Conservation (phyloP, 768 basidiomycete genomes). For the Trametopsis cervina region DNA sequence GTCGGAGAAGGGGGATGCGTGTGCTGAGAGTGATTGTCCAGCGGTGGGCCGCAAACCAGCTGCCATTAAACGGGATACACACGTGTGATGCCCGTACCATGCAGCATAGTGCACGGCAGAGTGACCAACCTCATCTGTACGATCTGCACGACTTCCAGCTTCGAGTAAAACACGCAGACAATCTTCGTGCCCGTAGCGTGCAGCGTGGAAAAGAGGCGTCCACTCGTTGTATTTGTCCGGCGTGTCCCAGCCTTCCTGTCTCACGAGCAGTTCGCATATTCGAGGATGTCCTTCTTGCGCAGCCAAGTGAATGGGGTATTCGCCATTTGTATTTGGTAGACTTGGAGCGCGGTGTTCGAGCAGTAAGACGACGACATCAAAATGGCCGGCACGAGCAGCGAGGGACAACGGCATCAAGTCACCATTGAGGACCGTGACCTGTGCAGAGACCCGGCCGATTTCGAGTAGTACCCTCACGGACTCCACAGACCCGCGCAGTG, state of each 20-base stretch:
- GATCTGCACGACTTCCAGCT: slow-evolving; percentile 71
- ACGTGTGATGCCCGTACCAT: slow-evolving; percentile 85
- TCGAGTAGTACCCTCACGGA: slow-evolving; percentile 82
- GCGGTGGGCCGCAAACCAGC: slow-evolving; percentile 22
- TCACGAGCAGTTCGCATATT: slow-evolving; percentile 73
- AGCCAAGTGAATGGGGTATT: slow-evolving; percentile 94
- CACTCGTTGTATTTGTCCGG: slow-evolving; percentile 98
- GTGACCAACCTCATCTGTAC: slow-evolving; percentile 78
- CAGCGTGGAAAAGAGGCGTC: slow-evolving; percentile 95
- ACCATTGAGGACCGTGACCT: slow-evolving; percentile 47
- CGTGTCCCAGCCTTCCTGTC: slow-evolving; percentile 72
- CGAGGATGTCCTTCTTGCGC: slow-evolving; percentile 85
- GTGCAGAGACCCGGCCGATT: slow-evolving; percentile 58
- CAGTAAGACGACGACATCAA: slow-evolving; percentile 73
- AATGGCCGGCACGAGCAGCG: slow-evolving; percentile 85
- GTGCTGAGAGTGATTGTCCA: slow-evolving; percentile 19
- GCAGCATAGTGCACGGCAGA: slow-evolving; percentile 90
- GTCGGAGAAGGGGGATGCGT: slow-evolving; percentile 16
- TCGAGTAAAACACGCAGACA: slow-evolving; percentile 76
- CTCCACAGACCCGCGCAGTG: slow-evolving; percentile 73
- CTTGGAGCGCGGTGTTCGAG: slow-evolving; percentile 72
- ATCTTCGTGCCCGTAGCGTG: slow-evolving; percentile 71
- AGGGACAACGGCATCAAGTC: slow-evolving; percentile 85
- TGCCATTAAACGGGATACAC: slow-evolving; percentile 53
- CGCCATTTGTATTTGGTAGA: slow-evolving; percentile 87